Evolutionary conservation across 257 asterid species (phyloP).

Genomic region (Ligustrum vulgare): DNA sequence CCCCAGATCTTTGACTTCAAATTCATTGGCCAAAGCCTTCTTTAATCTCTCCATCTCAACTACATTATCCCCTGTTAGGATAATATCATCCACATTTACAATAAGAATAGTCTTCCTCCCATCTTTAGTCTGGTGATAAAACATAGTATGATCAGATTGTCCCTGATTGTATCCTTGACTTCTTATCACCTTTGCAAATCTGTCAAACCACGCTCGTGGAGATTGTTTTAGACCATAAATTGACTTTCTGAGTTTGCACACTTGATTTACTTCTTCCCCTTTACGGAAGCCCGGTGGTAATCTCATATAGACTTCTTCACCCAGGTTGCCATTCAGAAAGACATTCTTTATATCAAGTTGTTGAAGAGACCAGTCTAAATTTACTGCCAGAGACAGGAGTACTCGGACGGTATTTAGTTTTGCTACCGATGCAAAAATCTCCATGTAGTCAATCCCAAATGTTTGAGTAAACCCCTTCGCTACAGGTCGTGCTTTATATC

Average conservation of each 20-base stretch:
- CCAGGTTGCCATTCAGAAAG: not conserved
- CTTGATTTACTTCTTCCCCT: not conserved
- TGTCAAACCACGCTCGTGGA: not conserved
- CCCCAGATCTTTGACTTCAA: not conserved
- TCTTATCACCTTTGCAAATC: not conserved
- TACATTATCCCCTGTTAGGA: not conserved
- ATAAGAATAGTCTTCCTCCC: not conserved
- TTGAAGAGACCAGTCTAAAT: not conserved
- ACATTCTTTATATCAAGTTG: not conserved
- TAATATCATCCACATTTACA: not conserved
- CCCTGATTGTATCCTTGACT: not conserved
- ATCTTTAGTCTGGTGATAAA: not conserved
- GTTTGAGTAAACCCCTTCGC: not conserved
- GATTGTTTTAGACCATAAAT: not conserved
- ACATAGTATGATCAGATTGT: not conserved
- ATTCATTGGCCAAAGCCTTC: too few species aligned
- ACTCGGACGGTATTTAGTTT: not conserved
- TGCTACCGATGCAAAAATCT: not conserved
- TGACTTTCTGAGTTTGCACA: too few species aligned
- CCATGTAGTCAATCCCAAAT: not conserved
- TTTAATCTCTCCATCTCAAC: not conserved
- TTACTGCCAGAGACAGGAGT: not conserved
- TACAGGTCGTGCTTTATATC: not conserved
- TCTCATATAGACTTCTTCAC: not conserved
- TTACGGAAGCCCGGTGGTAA: not conserved